These are phyloP conservation scores for Colletotrichum sp. DNA, from an alignment of 2,329 filamentous ascomycete species.

Conservation along the genomic window DNA sequence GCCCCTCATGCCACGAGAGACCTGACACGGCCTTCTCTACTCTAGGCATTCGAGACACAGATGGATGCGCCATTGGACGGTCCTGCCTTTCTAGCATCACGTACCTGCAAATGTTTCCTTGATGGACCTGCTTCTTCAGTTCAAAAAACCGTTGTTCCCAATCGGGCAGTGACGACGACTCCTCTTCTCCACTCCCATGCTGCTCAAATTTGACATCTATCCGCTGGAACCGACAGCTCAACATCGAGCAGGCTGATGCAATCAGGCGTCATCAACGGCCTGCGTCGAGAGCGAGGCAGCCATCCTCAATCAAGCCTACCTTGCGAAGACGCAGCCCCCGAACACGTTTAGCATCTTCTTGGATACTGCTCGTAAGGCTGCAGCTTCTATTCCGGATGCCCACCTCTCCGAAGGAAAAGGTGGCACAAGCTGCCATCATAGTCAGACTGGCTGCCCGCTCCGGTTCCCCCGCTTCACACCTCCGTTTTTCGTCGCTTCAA, in stretches of 20 bases:
- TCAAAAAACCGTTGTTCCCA: neutral
- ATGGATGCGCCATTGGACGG: neutral
- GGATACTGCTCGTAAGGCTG: neutral
- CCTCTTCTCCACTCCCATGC: neutral
- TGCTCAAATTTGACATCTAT: neutral
- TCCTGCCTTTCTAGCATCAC: neutral
- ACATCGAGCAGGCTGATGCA: neutral
- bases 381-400: neutral
- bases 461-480: neutral
- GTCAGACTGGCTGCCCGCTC: neutral
- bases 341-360: neutral
- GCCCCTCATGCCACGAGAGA: neutral
- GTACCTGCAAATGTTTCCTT: neutral
- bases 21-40: neutral
- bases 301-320: neutral
- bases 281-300: neutral
- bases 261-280: neutral
- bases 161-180: neutral
- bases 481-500: neutral
- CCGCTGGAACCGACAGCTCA: neutral
- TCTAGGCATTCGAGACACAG: neutral
- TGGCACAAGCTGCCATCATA: neutral
- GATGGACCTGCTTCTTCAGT: neutral
- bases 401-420: neutral
- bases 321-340: neutral